A percentile compares a stretch with the other conserved stretches of the same genome.
Evolutionary conservation across 371 early-diverging fungal genomes (phyloP).

Genomic region (Lichtheimia ramosa): DNA sequence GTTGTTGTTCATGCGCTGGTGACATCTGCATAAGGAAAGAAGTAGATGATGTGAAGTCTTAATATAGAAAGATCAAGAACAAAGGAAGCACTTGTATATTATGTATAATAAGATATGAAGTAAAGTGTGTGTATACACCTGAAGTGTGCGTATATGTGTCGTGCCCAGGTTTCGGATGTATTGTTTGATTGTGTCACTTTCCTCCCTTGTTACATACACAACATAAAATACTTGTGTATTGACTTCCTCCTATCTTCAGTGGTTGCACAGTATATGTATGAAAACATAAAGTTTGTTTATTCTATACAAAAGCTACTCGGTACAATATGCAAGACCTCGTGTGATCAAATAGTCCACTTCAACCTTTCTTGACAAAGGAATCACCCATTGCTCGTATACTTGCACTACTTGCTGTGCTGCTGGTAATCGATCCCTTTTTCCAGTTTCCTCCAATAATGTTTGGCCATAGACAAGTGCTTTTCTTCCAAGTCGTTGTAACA

Average conservation of each 20-base stretch:
- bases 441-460: conserved; percentile 58
- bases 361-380: conserved; percentile 88
- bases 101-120: too few species aligned
- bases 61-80: background rate
- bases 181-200: too few species aligned
- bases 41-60: background rate
- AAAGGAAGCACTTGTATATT: background rate
- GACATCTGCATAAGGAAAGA: background rate
- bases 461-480: conserved; percentile 94
- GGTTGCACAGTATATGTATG: too few species aligned
- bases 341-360: conserved; percentile 66
- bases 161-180: too few species aligned
- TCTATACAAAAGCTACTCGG: too few species aligned
- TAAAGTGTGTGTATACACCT: too few species aligned
- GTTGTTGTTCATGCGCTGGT: background rate
- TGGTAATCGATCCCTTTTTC: conserved; percentile 52
- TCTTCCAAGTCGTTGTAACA: conserved; percentile 77
- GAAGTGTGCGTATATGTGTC: too few species aligned
- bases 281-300: too few species aligned
- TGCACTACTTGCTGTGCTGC: conserved; percentile 77
- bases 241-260: too few species aligned
- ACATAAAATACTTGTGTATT: too few species aligned
- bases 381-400: conserved; percentile 86
- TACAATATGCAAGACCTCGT: conserved; percentile 4
- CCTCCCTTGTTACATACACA: too few species aligned